Base-by-base conservation (phyloP, 2,329 filamentous ascomycete genomes). In the Onygenales sp. region DNA sequence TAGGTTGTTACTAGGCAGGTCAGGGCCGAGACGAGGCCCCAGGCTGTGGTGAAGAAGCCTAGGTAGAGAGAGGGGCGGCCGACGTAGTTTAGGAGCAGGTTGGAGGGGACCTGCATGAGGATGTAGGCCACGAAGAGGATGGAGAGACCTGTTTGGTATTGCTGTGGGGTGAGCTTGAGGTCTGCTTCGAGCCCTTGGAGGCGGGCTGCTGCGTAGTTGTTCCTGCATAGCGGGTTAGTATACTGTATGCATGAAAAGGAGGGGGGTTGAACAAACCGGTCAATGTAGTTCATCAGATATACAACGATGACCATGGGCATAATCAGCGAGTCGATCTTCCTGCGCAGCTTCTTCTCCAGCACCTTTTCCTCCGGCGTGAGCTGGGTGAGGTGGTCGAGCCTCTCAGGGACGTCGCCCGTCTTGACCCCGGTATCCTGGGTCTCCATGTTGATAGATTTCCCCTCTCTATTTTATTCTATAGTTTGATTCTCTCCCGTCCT, bases 31-130 rank as follows among this genome's bases (percentile, higher is more conserved):
- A 76, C 72, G 11, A 74, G 53, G 2, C 74, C 74, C 74, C 74
- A 77, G 6, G 68, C 70, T 3, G 63, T 62, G 42, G 68, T 71
- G 58, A 74, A 76, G 54, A 70, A 70, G 4, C 74, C 71, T n/a
- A 74, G 58, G 37, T 74, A 74, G 4, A 70, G 57, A 3, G 71
- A 72, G 1, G 72, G 72, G 2, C 65, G 62, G n/a, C 74, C 71
- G 58, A 70, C 66, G 49, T 72, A 61, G 57, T 70, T 70, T 27
- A 76, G 64, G 7, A 74, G 56, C 42, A 74, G 57, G 56, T 75
- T 77, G 51, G 71, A 77, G 0, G 76, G 76, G 4, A 75, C 73
- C 54, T 72, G 70, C 68, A 71, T 71, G 32, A 72, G 61, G 52
- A 74, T 73, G 46, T 75, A 75, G 31, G 61, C 70, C 36, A 74